Conservation (phyloP, 1,284 basidiomycete genomes). For the Moesziomyces parantarcticus region DNA sequence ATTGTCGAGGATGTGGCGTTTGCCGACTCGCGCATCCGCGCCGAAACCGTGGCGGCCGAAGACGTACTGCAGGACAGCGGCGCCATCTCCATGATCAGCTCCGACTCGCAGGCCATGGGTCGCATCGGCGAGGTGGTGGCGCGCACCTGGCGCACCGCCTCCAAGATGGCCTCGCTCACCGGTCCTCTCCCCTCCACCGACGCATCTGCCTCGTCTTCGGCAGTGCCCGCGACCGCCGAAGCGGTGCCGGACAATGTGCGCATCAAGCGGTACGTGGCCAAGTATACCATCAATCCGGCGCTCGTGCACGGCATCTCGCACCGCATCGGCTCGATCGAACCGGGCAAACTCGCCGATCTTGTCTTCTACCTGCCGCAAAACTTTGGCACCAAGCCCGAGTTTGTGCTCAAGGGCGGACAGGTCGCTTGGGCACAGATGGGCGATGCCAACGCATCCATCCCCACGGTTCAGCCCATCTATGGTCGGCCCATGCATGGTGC, state of each 20-base stretch:
- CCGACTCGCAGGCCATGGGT: constrained; percentile 97
- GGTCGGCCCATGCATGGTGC: constrained; percentile 90
- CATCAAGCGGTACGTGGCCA: constrained; percentile 96
- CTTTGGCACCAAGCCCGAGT: constrained; percentile 90
- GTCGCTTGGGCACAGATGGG: constrained; percentile 93
- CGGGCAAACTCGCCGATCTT: constrained; percentile 88
- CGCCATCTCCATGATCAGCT: constrained; percentile 93
- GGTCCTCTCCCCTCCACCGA: constrained; percentile 74
- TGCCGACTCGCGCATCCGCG: constrained; percentile 95
- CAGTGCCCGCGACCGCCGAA: constrained; percentile 70
- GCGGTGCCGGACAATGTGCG: constrained; percentile 83
- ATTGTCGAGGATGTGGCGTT: constrained; percentile 90
- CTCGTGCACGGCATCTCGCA: constrained; percentile 93
- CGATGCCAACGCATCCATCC: constrained; percentile 86
- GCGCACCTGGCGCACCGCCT: constrained; percentile 95
- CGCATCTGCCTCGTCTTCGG: neutral
- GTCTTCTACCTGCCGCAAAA: constrained; percentile 93
- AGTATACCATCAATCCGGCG: constrained; percentile 97
- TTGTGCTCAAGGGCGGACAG: constrained; percentile 92
- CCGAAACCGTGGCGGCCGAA: constrained; percentile 96
- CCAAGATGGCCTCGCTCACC: constrained; percentile 85
- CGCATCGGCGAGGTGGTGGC: constrained; percentile 89
- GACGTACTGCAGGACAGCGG: constrained; percentile 94
- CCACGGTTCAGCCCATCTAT: constrained; percentile 88
- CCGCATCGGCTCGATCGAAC: constrained; percentile 83